Base-by-base conservation (phyloP, 768 basidiomycete species). In the Pilatotrama ljubarskyi region DNA sequence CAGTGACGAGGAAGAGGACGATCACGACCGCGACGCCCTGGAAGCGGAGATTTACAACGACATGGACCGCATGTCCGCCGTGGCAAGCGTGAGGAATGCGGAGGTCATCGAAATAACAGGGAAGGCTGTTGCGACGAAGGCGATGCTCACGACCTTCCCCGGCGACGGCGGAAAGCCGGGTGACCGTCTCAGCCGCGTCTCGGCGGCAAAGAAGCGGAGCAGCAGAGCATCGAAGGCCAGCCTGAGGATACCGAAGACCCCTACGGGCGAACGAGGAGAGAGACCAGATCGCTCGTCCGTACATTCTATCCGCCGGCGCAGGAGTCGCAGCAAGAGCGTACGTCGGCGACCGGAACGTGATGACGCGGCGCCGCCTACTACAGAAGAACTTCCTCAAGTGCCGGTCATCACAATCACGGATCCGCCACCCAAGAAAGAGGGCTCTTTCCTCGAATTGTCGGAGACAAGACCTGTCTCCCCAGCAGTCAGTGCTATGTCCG, bases 181-280 rank as follows among this genome's bases (percentile, higher is more conserved):
- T 14, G 79, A 75, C 51, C 68, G 76, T 32, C 25, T 69, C 35
- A 77, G 77, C 37, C 77, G 80, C 8, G 78, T 92, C 2, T 79
- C 80, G 5, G 85, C 90, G 5, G 90, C 91, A 1, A 82, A 83
- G 58, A 81, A 75, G 58, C 81, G 89, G 40, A 88, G 86, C 69
- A 76, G 78, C 42, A 78, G 87, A 1, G 78, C 83, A 8, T 89
- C 88, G 5, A 83, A 86, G 64, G 80, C 83, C 22, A 90, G 87
- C 67, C 73, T 92, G 8, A 82, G 90, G 0, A 74, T 90, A 22
- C 85, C 83, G 0, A 74, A 73, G 59, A 50, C 77, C 49, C 49
- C 75, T 38, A 68, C 49, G 46, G 22, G 43, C 2, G 63, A 51
- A 32, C 49, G 49, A 8, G 53, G 47, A 32, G 62, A 63, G 13